Conservation (phyloP, 192 early-diverging fungal species). For the Podila minutissima region DNA sequence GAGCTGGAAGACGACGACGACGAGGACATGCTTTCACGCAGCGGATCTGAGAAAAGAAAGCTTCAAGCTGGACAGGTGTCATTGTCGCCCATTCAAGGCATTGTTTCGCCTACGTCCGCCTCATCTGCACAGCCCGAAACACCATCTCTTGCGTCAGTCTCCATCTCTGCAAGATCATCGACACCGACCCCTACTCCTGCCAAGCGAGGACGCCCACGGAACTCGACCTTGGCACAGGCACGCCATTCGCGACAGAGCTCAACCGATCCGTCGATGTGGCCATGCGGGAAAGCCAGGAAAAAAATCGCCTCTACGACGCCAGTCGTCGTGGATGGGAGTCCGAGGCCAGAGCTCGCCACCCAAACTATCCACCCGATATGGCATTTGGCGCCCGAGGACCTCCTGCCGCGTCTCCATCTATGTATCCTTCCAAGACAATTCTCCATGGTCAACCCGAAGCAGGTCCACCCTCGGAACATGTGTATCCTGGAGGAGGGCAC, state of each 20-base stretch:
- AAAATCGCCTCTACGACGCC: background rate
- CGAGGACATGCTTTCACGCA: slow-evolving; percentile 27
- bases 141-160: slow-evolving; percentile 4
- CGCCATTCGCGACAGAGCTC: slow-evolving; percentile 15
- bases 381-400: background rate
- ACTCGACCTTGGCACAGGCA: slow-evolving; percentile 6
- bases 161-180: slow-evolving; percentile 3
- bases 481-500: background rate
- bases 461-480: background rate
- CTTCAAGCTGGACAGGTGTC: background rate
- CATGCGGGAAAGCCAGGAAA: background rate
- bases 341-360: background rate
- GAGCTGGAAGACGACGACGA: slow-evolving; percentile 41
- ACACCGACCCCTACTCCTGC: slow-evolving; percentile 18
- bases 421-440: background rate
- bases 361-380: too few relatives aligned
- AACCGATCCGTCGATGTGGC: background rate
- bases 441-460: background rate
- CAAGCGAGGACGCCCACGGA: slow-evolving; percentile 45
- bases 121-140: slow-evolving; percentile 8
- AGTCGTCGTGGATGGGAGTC: background rate
- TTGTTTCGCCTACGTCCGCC: slow-evolving; percentile 8
- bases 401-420: background rate
- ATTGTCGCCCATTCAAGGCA: slow-evolving; percentile 7
- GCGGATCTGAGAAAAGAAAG: slow-evolving; percentile 19